Evolutionary conservation across 371 early-diverging fungal genomes (phyloP), one percentile per base, ranked within the genome.

Genomic region (Conidiobolus incongruus): DNA sequence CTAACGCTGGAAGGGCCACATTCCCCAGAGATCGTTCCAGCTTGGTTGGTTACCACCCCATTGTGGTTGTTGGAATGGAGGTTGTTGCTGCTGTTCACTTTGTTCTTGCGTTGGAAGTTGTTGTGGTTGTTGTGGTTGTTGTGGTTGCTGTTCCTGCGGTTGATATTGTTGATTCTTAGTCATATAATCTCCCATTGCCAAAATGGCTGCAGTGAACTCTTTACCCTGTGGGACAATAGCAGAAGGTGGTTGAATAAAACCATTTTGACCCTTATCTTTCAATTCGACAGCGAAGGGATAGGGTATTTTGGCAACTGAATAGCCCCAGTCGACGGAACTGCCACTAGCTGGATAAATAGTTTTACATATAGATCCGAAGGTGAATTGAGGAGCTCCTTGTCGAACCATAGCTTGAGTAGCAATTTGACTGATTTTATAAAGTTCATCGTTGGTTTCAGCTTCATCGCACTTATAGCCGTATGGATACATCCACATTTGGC

Each of bases 241-340:
- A 1, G 53, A 52, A 21, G 63, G 52, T 0, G 70, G 66, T 32
- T 68, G 39, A 29, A 68, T 1, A 50, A 70, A 70, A 7, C 70
- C 70, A 44, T 55, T 46, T 7, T n/a, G 32, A 19, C 67, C 65
- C 17, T 58, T 61, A 48, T 69, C 70, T 11, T 72, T 54, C 35
- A 75, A 49, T 48, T 74, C 72, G 17, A 70, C 61, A 0, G 58
- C 65, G 38, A 61, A 75, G 31, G 66, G 49, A 45, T 62, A 75
- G 43, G 61, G 56, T 35, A 68, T 58, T 12, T 58, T 54, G 16
- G 56, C 65, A 11, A 30, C 47, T 1, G 44, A 62, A 41, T 68
- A 68, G 0, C 53, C 53, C 60, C 60, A 59, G 33, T 59, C 60
- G 37, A 55, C 38, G 15, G 60, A 55, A 28, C 54, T 53, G 35